These are phyloP conservation scores for Hortiboletus campestris DNA, from an alignment of 768 basidiomycete genomes.

Conservation along the genomic window DNA sequence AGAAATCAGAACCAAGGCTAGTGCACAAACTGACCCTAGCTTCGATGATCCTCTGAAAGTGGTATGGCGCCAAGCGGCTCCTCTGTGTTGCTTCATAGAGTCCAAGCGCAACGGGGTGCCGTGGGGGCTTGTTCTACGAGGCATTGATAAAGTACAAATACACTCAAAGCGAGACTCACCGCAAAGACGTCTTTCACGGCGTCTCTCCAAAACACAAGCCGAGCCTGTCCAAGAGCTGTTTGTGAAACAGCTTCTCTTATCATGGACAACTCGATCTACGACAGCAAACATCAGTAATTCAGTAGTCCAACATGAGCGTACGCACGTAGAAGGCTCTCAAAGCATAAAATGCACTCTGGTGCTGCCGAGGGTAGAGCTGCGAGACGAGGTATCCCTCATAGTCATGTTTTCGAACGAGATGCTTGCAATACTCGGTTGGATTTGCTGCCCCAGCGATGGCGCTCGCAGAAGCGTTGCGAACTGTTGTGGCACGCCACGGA, in stretches of 20 bases:
- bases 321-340: conserved; percentile 82
- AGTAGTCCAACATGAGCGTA: conserved; percentile 12
- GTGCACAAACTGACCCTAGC: conserved; percentile 58
- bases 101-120: conserved; percentile 78
- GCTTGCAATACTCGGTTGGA: conserved; percentile 63
- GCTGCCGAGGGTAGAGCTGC: conserved; percentile 66
- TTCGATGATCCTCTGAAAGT: conserved; percentile 80
- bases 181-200: conserved; percentile 65
- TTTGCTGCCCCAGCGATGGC: conserved; percentile 29
- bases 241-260: conserved; percentile 77
- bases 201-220: conserved; percentile 87
- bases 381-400: conserved; percentile 75
- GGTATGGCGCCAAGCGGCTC: conserved; percentile 61
- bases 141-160: conserved; percentile 12
- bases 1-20: conserved; percentile 3
- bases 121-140: conserved; percentile 67
- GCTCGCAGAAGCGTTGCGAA: conserved; percentile 15
- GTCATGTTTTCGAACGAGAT: conserved; percentile 74
- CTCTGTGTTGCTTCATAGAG: conserved; percentile 53
- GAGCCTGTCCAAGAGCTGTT: conserved; percentile 72
- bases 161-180: conserved; percentile 39
- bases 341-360: conserved; percentile 70
- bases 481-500: conserved; percentile 6
- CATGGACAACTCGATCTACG: conserved; percentile 72
- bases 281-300: conserved; percentile 7